phyloP scores from a whole-genome alignment of 768 basidiomycete genomes.

The Gautieria morchelliformis region DNA sequence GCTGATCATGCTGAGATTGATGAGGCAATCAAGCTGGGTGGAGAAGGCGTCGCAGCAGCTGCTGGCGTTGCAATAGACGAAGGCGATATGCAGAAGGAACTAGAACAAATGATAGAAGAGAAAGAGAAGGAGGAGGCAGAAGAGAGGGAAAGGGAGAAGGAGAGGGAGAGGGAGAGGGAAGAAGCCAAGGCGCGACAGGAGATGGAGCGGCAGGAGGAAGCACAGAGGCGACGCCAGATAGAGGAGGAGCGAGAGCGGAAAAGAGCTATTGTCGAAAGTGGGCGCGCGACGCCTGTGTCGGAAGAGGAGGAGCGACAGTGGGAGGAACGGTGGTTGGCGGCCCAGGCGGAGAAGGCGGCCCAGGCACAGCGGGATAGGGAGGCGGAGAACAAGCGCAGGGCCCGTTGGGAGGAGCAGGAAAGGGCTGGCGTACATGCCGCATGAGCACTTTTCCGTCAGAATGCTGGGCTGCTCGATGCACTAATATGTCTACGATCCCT shows the following conservation, averaged over 20 bases:
- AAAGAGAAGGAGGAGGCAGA: conserved; percentile 27
- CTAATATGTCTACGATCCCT: too few relatives aligned
- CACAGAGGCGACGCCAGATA: neutral
- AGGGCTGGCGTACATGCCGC: too few relatives aligned
- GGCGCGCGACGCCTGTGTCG: neutral
- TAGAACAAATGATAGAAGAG: conserved; percentile 44
- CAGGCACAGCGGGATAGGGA: conserved; percentile 6
- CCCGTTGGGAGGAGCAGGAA: conserved; percentile 1
- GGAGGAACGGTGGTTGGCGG: conserved; percentile 7
- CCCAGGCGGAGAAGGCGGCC: conserved; percentile 8
- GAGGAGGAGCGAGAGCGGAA: neutral
- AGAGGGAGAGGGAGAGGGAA: conserved; percentile 8
- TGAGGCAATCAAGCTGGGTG: conserved; percentile 60
- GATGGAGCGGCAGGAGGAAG: conserved; percentile 10
- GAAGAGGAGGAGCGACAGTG: conserved; percentile 5
- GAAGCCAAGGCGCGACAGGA: conserved; percentile 7
- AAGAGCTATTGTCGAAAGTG: conserved; percentile 9
- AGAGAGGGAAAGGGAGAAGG: conserved; percentile 7
- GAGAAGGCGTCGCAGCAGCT: conserved; percentile 45
- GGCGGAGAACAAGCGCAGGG: conserved; percentile 6
- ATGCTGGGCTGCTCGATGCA: too few relatives aligned
- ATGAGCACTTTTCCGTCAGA: too few relatives aligned
- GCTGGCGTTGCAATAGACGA: conserved; percentile 33
- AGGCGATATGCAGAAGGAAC: conserved; percentile 54
- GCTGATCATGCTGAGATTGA: conserved; percentile 78